Percentiles rank a stretch among this genome's conserved stretches.
Conservation (phyloP, 2,329 filamentous ascomycete genomes). For the Chaetoscypha palmicola region DNA sequence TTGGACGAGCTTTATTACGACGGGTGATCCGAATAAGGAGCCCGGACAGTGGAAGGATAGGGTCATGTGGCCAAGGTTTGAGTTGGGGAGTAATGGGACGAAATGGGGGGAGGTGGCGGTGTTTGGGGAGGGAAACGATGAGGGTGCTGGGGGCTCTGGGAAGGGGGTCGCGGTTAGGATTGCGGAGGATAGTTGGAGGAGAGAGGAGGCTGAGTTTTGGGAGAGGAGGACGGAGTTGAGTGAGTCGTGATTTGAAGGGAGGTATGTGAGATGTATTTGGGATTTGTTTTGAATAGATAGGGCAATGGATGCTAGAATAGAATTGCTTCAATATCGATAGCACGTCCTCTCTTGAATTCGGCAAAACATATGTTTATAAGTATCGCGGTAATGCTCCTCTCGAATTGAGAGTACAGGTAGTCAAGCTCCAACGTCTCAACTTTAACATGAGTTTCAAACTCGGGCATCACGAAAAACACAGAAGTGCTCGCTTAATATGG, state of each 20-base stretch:
- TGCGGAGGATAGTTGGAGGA: conserved; percentile 38
- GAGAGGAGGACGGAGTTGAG: conserved; percentile 46
- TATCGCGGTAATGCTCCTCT: too few relatives aligned
- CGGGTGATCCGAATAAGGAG: conserved; percentile 28
- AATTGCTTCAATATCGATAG: too few relatives aligned
- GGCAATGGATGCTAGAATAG: too few relatives aligned
- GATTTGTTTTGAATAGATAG: too few relatives aligned
- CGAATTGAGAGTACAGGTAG: too few relatives aligned
- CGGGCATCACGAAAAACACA: too few relatives aligned
- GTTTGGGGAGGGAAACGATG: conserved; percentile 55
- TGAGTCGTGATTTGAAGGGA: conserved; percentile 31
- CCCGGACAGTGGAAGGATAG: conserved; percentile 15
- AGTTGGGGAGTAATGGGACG: neutral
- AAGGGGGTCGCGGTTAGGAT: conserved; percentile 40
- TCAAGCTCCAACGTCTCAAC: too few relatives aligned
- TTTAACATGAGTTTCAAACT: too few relatives aligned
- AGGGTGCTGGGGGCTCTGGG: conserved; percentile 35
- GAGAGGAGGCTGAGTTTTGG: conserved; percentile 52
- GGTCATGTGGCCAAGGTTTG: conserved; percentile 21
- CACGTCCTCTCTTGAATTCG: too few relatives aligned
- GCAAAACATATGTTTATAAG: too few relatives aligned
- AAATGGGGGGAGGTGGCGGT: conserved; percentile 36
- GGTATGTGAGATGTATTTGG: too few relatives aligned
- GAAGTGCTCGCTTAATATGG: too few relatives aligned
- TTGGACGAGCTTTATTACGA: conserved; percentile 28